A percentile compares a stretch with the other conserved stretches of the same genome.
These are phyloP conservation scores for Penicillium cataractarum DNA, from an alignment of 495 filamentous ascomycete genomes.

Conservation along the genomic window DNA sequence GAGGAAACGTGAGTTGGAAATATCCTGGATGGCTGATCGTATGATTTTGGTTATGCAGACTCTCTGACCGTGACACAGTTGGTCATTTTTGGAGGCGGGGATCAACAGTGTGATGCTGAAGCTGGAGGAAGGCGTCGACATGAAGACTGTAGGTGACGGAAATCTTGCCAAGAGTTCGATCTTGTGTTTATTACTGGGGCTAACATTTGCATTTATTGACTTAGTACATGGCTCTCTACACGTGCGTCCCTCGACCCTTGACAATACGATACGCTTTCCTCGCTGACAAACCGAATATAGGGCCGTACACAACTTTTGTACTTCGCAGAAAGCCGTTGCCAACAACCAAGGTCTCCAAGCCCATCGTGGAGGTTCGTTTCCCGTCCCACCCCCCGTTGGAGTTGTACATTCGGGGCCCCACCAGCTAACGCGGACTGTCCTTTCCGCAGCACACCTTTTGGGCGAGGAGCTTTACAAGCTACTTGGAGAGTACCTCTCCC, in stretches of 20 bases:
- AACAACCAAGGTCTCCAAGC: constrained; percentile 55
- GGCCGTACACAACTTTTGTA: constrained; percentile 98
- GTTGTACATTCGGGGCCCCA: not conserved
- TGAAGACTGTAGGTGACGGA: constrained; percentile 72
- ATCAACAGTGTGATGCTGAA: constrained; percentile 92
- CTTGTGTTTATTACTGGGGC: not conserved
- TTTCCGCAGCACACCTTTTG: constrained; percentile 75
- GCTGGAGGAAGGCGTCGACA: constrained; percentile 88
- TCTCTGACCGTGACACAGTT: constrained; percentile 56
- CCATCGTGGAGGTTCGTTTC: constrained; percentile 73
- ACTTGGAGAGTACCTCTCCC: constrained; percentile 78
- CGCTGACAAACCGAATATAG: constrained; percentile 50
- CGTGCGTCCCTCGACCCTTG: constrained; percentile 56
- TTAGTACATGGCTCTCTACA: constrained; percentile 97
- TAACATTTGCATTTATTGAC: constrained; percentile 19
- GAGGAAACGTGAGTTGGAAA: constrained; percentile 69
- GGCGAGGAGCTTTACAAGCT: constrained; percentile 96
- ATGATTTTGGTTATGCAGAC: not conserved
- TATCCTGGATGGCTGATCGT: not conserved
- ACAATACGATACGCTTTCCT: constrained; percentile 2
- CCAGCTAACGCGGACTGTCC: constrained; percentile 15
- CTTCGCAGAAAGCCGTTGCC: constrained; percentile 87
- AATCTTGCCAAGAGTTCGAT: not conserved
- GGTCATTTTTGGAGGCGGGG: constrained; percentile 84
- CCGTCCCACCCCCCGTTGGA: not conserved